phyloP scores from a whole-genome alignment of 805 yeast species.

The Ogataea pignaliae region DNA sequence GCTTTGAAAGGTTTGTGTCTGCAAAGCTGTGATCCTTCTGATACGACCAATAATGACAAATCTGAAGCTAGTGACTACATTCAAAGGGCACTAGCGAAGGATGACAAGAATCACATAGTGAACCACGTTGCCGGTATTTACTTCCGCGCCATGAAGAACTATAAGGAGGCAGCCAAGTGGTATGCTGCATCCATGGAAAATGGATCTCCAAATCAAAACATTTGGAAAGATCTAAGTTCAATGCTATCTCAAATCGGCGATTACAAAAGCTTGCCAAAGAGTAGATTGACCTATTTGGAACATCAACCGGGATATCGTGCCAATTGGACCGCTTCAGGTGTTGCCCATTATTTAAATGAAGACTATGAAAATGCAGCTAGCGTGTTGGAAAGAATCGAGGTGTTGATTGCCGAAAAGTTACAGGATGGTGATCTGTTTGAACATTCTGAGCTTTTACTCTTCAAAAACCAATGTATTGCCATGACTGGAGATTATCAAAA shows the following conservation, averaged over 20 bases:
- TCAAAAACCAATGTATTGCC: conserved; percentile 62
- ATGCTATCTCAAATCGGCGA: conserved; percentile 80
- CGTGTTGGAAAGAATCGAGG: conserved; percentile 73
- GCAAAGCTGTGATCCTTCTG: conserved; percentile 40
- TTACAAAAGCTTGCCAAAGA: conserved; percentile 52
- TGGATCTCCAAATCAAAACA: conserved; percentile 73
- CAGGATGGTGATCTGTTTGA: conserved; percentile 67
- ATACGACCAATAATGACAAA: conserved; percentile 30
- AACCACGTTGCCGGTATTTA: conserved; percentile 85
- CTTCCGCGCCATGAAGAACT: conserved; percentile 65
- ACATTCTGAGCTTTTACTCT: conserved; percentile 74
- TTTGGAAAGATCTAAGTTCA: conserved; percentile 76
- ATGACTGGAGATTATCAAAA: conserved; percentile 57
- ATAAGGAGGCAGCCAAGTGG: conserved; percentile 73
- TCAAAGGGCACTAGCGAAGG: conserved; percentile 55
- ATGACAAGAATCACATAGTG: conserved; percentile 60
- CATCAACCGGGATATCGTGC: conserved; percentile 78
- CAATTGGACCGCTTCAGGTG: conserved; percentile 84
- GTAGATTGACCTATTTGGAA: conserved; percentile 68
- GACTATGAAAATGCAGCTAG: conserved; percentile 66
- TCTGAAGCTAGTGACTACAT: conserved; percentile 63
- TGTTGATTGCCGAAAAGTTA: conserved; percentile 61
- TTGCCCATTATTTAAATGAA: conserved; percentile 74
- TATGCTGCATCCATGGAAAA: conserved; percentile 69
- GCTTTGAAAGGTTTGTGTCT: conserved; percentile 80